Evolutionary conservation across 345 rosid genomes (phyloP), one percentile per base, ranked within the genome.

Genomic region (Noccaea bulbosa): DNA sequence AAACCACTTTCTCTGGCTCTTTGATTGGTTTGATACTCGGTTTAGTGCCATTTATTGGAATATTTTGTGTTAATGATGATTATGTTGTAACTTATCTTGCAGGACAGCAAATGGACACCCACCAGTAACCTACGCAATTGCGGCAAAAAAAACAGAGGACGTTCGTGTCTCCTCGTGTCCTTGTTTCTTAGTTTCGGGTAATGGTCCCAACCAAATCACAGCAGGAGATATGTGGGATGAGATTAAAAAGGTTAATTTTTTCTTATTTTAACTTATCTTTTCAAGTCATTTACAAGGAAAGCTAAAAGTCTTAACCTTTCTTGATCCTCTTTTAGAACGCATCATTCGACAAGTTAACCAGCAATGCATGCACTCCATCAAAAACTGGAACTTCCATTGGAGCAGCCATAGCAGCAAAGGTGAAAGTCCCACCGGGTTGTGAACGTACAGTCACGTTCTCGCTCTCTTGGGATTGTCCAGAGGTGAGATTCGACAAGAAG

Each of bases 191-290:
- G 77, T 88, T 80, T 82, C 90, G 2, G 93, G 96, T 17, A 62
- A 70, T 66, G 77, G 80, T 11, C 63, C 57, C 11, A 64, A 63
- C 22, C 80, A 84, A 66, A 61, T 88, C 71, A 83, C 86, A 15
- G 91, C 93, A n/a, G 85, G 84, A 81, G 91, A 88, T 56, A 88
- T 90, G 93, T 90, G 99, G 99, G 79, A 87, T 73, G 95, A 94
- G 67, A 83, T 94, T 11, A 89, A 89, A 75, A 80, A 86, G 96
- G 99, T 91, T 56, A 54, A 20, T 48, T 50, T 4, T 24, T n/a
- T 9, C 20, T 7, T 3, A 3, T 11, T 37, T 8, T 4, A 32
- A 5, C 5, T 17, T 40, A 38, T 1, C 0, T 62, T 43, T 34
- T n/a, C 14, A 20, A 71, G 35, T 70, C 7, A 20, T 75, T 14